Evolutionary conservation across 2,329 filamentous ascomycete genomes (phyloP).

Genomic region (Xylaria sp.): DNA sequence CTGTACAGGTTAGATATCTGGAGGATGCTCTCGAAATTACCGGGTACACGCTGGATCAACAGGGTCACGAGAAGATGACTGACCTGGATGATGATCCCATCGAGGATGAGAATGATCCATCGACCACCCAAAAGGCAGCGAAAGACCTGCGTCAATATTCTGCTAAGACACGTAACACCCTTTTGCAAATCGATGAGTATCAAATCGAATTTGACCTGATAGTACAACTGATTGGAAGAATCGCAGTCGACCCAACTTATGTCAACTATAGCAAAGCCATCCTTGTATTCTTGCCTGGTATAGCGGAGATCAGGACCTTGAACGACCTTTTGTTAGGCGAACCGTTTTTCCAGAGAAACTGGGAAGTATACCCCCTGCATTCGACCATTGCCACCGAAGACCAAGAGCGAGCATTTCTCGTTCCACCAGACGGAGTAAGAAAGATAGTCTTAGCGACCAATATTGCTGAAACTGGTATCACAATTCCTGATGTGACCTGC

Average conservation of each 20-base stretch:
- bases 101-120: constrained; percentile 62
- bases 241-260: constrained; percentile 76
- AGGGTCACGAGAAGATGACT: constrained; percentile 63
- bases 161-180: constrained; percentile 75
- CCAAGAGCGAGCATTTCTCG: constrained; percentile 89
- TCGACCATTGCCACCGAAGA: constrained; percentile 96
- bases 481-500: constrained; percentile 96
- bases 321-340: constrained; percentile 87
- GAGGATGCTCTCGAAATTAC: constrained; percentile 94
- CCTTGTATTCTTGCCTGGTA: constrained; percentile 92
- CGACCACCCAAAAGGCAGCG: constrained; percentile 66
- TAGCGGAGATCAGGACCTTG: constrained; percentile 88
- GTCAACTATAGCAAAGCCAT: constrained; percentile 85
- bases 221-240: constrained; percentile 77
- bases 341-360: constrained; percentile 76
- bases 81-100: constrained; percentile 71
- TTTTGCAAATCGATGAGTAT: constrained; percentile 87
- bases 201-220: constrained; percentile 90
- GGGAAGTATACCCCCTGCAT: constrained; percentile 90
- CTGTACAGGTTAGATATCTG: constrained; percentile 85
- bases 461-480: constrained; percentile 98
- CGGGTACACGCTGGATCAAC: constrained; percentile 70
- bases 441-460: constrained; percentile 98
- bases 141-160: constrained; percentile 79
- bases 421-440: constrained; percentile 82